Percentiles rank a stretch among this genome's conserved stretches.
Evolutionary conservation across 176 grass and related monocot genomes (phyloP).

Genomic region (Aegilops tauschii): DNA sequence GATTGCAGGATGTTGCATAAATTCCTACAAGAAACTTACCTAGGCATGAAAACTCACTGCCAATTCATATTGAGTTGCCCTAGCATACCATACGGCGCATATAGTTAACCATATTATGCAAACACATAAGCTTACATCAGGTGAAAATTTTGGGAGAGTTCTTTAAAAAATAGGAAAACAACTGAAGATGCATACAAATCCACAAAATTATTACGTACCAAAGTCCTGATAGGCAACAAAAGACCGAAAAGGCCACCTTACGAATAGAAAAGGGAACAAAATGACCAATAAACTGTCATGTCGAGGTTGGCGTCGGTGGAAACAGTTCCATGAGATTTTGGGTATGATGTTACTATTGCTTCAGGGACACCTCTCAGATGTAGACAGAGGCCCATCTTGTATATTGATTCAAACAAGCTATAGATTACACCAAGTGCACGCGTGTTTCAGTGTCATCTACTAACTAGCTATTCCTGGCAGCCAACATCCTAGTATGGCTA

Average conservation of each 20-base stretch:
- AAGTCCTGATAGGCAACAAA: background rate
- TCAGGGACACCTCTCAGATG: background rate
- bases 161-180: background rate
- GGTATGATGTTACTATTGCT: background rate
- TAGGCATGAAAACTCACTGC: background rate
- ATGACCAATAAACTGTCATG: background rate
- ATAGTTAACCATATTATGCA: background rate
- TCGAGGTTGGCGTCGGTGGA: background rate
- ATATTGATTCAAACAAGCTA: background rate
- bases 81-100: background rate
- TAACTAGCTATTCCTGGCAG: background rate
- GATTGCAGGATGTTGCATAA: background rate
- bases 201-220: background rate
- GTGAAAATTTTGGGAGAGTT: background rate
- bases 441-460: slow-evolving; percentile 18
- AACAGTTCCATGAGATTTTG: background rate
- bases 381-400: background rate
- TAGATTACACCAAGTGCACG: background rate
- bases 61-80: background rate
- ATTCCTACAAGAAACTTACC: background rate
- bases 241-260: background rate
- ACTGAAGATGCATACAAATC: background rate
- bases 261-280: too few relatives aligned
- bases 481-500: background rate
- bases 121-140: background rate